Evolutionary conservation across 2,329 filamentous ascomycete genomes (phyloP), one percentile per base, ranked within the genome.

Genomic region (Mollisia scopiformis): DNA sequence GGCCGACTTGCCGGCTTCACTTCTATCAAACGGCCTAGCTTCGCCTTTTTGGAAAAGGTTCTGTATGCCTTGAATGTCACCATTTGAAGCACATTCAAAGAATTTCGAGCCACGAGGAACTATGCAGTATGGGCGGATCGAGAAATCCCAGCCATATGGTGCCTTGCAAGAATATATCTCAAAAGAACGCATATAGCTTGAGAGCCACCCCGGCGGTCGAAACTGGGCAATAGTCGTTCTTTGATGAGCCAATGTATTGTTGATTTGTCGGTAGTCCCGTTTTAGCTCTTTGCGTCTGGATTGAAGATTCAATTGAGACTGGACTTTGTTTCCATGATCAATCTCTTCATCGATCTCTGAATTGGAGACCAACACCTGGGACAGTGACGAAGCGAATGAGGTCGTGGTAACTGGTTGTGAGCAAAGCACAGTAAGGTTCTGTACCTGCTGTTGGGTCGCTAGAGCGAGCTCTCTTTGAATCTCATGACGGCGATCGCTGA

Each of bases 71-170:
- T 31, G 16, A 33, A 56, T 6, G 21, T 56, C 21, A 6, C 53
- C 53, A 21, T 2, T 11, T 1, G 2, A 2, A 23, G 27, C 53
- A 16, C 14, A 25, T 1, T 30, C 13, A 10, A 56, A 47, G 8
- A 47, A 23, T 25, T 21, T 10, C 23, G 39, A 21, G 10, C 16
- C 37, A 8, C 13, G 7, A 11, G 53, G 39, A 13, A 56, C n/a
- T 30, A 56, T 28, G 21, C 35, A 33, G 19, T 56, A 56, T 6
- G 39, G 19, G 2, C 19, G 53, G 5, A 56, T 46, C n/a, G 23
- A 46, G 41, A 56, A 56, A 23, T 47, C 28, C 53, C 53, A 56
- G 8, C 53, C 53, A 41, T 11, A 47, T 14, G 43, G 43, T 3
- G 23, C 49, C 28, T 25, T 52, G 2, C 14, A 16, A 21, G 4